Evolutionary conservation across 2,329 filamentous ascomycete genomes (phyloP), one percentile per base, ranked within the genome.

Genomic region (Fusarium musae): DNA sequence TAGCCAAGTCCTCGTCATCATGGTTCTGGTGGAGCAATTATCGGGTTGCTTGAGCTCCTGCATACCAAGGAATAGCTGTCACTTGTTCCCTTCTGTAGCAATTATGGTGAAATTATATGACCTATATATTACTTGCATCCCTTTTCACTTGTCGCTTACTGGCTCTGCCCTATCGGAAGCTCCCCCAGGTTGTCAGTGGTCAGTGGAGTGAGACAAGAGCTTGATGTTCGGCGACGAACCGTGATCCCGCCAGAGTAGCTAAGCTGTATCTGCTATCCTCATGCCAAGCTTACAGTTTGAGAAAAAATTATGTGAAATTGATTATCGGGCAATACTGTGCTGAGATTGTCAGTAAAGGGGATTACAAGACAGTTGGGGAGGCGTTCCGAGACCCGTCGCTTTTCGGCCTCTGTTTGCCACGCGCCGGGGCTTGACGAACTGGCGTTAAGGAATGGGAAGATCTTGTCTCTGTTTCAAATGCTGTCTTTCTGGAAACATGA

Each of bases 331-430:
- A 67, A 59, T 70, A 56, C 40, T 46, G 49, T 66, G 44, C 40
- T 52, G 44, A 32, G 28, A 59, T n/a, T 26, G 17, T 26, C 34
- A 53, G 34, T 53, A 53, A 37, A 59, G 37, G 37, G 54, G 47
- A 54, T 56, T 28, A 40, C 15, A 10, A 57, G 58, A 43, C 49
- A 65, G 36, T 13, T 47, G 26, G 52, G n/a, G 39, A 23, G 57
- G 21, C 16, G 50, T 50, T 63, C 44, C 44, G 37, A 71, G 54
- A 73, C 30, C 59, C 54, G 53, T 53, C 40, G 62, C 37, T 40
- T 59, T 60, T 74, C 70, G 70, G 70, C 66, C 54, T 58, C 44
- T 60, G 44, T 68, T 68, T 72, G 66, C 70, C 70, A 73, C 62
- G 70, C 66, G 69, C 53, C 44, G 26, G 54, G 40, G 46, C 65